phyloP scores from a whole-genome alignment of 78 protist species.

The Dictyostelium capitatum region DNA sequence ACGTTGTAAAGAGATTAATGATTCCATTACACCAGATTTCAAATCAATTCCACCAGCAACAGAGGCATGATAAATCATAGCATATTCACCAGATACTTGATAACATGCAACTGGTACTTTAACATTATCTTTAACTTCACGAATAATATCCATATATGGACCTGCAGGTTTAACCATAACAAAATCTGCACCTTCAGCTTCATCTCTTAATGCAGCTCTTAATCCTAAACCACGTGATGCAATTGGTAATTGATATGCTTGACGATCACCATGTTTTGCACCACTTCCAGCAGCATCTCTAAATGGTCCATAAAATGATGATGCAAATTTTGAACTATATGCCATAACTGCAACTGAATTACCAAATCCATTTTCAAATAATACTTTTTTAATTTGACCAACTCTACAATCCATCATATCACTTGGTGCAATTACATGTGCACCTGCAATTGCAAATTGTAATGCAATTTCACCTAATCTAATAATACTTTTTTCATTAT shows the following conservation, averaged over 20 bases:
- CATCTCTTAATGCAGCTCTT: conserved; percentile 86
- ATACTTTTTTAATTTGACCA: conserved; percentile 67
- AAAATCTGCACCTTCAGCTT: conserved; percentile 93
- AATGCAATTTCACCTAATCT: conserved; percentile 81
- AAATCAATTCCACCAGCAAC: conserved; percentile 84
- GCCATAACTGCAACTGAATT: conserved; percentile 84
- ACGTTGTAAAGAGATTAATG: conserved; percentile 77
- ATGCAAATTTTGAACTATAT: conserved; percentile 94
- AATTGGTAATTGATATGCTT: conserved; percentile 91
- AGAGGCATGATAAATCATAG: conserved; percentile 88
- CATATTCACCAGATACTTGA: conserved; percentile 94
- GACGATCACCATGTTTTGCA: conserved; percentile 89
- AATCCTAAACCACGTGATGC: conserved; percentile 88
- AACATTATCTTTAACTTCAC: conserved; percentile 76
- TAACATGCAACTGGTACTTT: conserved; percentile 87
- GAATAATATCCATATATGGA: conserved; percentile 90
- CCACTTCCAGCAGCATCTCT: conserved; percentile 89
- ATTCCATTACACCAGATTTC: conserved; percentile 73
- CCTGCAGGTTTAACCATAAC: conserved; percentile 95
- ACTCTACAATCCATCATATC: conserved; percentile 97
- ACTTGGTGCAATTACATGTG: conserved; percentile 94
- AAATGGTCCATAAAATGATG: conserved; percentile 95
- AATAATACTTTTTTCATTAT: conserved; percentile 64
- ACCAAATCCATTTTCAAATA: conserved; percentile 30
- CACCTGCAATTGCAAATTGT: conserved; percentile 90